These are phyloP conservation scores for Boechera stricta DNA, from an alignment of 345 rosid species.

Conservation along the genomic window DNA sequence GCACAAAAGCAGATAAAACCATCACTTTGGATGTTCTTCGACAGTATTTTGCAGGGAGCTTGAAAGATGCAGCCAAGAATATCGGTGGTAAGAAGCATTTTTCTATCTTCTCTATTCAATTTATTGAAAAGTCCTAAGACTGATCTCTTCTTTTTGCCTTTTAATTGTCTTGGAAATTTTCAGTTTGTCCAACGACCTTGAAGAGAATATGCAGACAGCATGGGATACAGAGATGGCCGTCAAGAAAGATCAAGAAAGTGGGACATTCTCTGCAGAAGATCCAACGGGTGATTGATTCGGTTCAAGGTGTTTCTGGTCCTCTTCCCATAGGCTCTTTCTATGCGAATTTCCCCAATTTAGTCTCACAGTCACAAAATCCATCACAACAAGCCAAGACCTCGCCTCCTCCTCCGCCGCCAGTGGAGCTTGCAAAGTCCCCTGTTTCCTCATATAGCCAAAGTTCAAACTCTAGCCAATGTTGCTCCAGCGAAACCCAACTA, in stretches of 20 bases:
- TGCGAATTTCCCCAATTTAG: conserved; percentile 66
- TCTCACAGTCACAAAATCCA: conserved; percentile 53
- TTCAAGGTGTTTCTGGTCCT: conserved; percentile 74
- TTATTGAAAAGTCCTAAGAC: background rate
- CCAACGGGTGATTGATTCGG: conserved; percentile 80
- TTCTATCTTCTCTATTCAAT: background rate
- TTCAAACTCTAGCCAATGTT: conserved; percentile 77
- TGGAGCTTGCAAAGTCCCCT: conserved; percentile 53
- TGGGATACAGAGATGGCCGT: conserved; percentile 93
- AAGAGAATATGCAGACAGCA: conserved; percentile 95
- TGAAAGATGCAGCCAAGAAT: conserved; percentile 92
- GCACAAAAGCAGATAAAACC: conserved; percentile 68
- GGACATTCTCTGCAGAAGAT: conserved; percentile 87
- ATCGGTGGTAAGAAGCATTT: conserved; percentile 73
- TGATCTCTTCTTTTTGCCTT: conserved; percentile 22
- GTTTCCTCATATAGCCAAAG: conserved; percentile 75
- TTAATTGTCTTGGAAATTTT: conserved; percentile 42
- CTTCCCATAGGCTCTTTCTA: conserved; percentile 73
- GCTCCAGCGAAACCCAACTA: conserved; percentile 65
- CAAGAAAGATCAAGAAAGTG: conserved; percentile 94
- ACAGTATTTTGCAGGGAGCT: conserved; percentile 82
- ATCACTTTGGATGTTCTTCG: conserved; percentile 77
- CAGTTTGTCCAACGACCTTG: conserved; percentile 99
- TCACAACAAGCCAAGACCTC: conserved; percentile 38
- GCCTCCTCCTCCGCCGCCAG: conserved; percentile 17